Percentiles rank a stretch among this genome's conserved stretches.
Conservation (phyloP, 148 eudicot species). For the Diospyros kaki region DNA sequence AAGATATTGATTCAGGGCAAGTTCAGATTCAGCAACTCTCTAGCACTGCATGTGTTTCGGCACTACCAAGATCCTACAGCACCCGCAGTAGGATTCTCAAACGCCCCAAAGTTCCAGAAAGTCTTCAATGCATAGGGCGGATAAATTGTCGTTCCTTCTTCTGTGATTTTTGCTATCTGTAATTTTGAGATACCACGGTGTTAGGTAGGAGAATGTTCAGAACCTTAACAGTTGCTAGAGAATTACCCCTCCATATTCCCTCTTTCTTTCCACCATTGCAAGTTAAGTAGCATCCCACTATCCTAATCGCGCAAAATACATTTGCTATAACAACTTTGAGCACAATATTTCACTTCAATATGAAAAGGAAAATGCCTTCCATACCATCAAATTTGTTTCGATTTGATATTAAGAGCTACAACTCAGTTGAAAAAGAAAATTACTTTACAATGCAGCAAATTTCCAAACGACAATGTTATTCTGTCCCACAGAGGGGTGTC, state of each 20-base stretch:
- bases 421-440: too few species aligned
- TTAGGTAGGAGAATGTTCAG: background rate
- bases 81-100: conserved; percentile 68
- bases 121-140: conserved; percentile 81
- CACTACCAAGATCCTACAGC: conserved; percentile 91
- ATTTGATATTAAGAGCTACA: too few species aligned
- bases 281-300: background rate
- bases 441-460: too few species aligned
- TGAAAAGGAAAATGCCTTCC: background rate
- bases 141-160: conserved; percentile 61
- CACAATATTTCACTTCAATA: background rate
- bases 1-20: conserved; percentile 2
- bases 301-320: background rate
- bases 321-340: background rate
- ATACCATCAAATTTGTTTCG: too few species aligned
- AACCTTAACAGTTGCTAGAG: too few species aligned
- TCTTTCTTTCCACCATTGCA: background rate
- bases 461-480: too few species aligned
- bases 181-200: background rate
- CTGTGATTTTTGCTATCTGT: conserved; percentile 86
- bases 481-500: too few species aligned
- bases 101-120: conserved; percentile 65
- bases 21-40: background rate
- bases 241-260: background rate
- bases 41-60: background rate